Base-by-base conservation (phyloP, 2,329 filamentous ascomycete genomes). In the Cladosporium cucumerinum region DNA sequence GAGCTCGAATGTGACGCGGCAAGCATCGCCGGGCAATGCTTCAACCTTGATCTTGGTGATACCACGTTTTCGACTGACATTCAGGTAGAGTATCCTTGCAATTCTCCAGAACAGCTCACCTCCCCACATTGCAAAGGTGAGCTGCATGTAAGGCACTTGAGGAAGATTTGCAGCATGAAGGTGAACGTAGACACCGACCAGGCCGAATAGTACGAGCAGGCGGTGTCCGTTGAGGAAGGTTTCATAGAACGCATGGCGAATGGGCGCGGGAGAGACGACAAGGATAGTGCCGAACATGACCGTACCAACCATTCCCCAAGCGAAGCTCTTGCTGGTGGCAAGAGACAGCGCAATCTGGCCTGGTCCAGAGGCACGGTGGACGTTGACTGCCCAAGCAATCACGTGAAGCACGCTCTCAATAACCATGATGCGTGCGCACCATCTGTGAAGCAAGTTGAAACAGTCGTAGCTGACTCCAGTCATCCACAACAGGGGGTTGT, bases 241-340 rank as follows among this genome's bases (percentile, higher is more conserved):
- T 80, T 99, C 95, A 80, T 99, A 99, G 76, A 97, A 97, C 46
- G 93, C 93, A 77, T 97, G 94, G 67, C 95, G 89, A 60, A 99
- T 75, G 0, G 93, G 89, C 2, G 92, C 94, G 62, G 90, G 81
- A 11, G 92, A 89, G 30, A 89, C 81, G 60, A 96, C 72, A 62
- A 90, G 73, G 54, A 98, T 82, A 52, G 90, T 75, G 48, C 86
- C 71, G 74, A 97, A 85, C 43, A 85, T 83, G 57, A 85, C 75
- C 18, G 78, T 78, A 54, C 84, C 88, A 28, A 88, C 79, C 72
- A 86, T 83, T 51, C 89, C 89, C 76, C 80, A 89, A 32, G 79
- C 77, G 66, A 92, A 87, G 73, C 93, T 94, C 14, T 81, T 79
- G 70, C 87, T 85, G 62, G 82, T 79, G 12, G 80, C 66, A 5